Percentiles rank a stretch among this genome's conserved stretches.
These are phyloP conservation scores for Diphasiastrum complanatum DNA, from an alignment of 83 land plant species.

Conservation along the genomic window DNA sequence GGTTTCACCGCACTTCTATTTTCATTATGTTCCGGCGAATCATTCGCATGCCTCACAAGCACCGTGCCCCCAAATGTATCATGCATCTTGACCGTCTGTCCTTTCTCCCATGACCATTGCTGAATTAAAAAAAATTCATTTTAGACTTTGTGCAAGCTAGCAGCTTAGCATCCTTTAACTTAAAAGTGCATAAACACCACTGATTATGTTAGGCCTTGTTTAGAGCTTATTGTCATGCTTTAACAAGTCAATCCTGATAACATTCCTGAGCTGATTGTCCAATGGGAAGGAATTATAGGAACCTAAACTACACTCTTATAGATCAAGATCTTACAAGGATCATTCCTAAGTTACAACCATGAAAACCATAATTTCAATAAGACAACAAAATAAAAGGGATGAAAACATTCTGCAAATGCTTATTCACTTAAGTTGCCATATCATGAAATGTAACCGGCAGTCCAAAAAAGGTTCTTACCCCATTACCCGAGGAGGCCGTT, in stretches of 20 bases:
- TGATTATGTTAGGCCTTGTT: too few species aligned
- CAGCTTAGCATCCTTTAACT: too few species aligned
- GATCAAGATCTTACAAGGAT: too few species aligned
- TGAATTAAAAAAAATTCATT: constrained; percentile 11
- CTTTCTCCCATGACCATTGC: constrained; percentile 52
- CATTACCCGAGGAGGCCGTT: constrained; percentile 35
- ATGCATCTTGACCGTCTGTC: constrained; percentile 41
- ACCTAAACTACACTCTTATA: too few species aligned
- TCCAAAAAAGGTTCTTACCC: constrained; percentile 20
- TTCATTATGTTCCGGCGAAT: background rate
- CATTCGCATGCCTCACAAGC: constrained; percentile 23
- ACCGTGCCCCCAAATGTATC: constrained; percentile 30
- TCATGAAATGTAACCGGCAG: background rate
- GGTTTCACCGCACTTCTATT: background rate
- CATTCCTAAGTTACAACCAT: too few species aligned
- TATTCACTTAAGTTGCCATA: background rate
- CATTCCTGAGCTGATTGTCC: too few species aligned
- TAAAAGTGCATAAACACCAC: too few species aligned
- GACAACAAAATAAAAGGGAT: background rate
- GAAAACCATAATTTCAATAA: too few species aligned
- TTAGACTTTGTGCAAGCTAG: too few species aligned
- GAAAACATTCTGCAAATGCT: constrained; percentile 6
- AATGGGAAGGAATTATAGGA: too few species aligned
- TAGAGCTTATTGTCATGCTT: too few species aligned
- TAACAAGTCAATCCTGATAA: too few species aligned